These are phyloP conservation scores for Apiospora phragmitis DNA, from an alignment of 2,329 filamentous ascomycete genomes.

Conservation along the genomic window DNA sequence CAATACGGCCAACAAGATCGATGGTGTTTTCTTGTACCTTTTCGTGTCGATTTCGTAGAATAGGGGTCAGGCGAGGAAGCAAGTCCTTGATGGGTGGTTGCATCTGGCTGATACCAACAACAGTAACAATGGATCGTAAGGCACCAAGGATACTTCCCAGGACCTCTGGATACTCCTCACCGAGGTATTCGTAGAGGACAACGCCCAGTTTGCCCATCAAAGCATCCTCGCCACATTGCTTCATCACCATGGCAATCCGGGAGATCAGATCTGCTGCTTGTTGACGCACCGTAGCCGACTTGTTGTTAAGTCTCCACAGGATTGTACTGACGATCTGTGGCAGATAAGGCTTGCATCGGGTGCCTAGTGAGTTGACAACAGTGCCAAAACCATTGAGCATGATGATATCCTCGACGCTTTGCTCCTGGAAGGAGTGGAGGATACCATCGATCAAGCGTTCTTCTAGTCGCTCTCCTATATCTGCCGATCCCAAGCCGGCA, in stretches of 20 bases:
- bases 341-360: conserved; percentile 92
- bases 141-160: conserved; percentile 95
- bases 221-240: conserved; percentile 94
- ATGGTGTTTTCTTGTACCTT: conserved; percentile 99
- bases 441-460: conserved; percentile 95
- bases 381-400: conserved; percentile 98
- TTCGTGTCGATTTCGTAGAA: conserved; percentile 95
- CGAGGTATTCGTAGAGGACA: conserved; percentile 95
- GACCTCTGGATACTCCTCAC: conserved; percentile 97
- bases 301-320: conserved; percentile 96
- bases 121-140: conserved; percentile 92
- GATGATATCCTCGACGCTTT: conserved; percentile 92
- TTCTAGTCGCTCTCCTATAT: conserved; percentile 89
- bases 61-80: conserved; percentile 92
- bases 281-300: conserved; percentile 92
- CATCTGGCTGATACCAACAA: conserved; percentile 97
- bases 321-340: conserved; percentile 97
- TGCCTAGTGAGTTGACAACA: conserved; percentile 91
- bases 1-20: conserved; percentile 95
- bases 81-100: conserved; percentile 97
- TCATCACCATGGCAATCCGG: conserved; percentile 97
- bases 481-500: conserved; percentile 87
- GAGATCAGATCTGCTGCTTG: conserved; percentile 96
- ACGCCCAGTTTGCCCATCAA: conserved; percentile 94
- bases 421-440: conserved; percentile 94